A percentile compares a stretch with the other conserved stretches of the same genome.
phyloP scores from a whole-genome alignment of 371 early-diverging fungal species.

The Encephalitozoon romaleae region DNA sequence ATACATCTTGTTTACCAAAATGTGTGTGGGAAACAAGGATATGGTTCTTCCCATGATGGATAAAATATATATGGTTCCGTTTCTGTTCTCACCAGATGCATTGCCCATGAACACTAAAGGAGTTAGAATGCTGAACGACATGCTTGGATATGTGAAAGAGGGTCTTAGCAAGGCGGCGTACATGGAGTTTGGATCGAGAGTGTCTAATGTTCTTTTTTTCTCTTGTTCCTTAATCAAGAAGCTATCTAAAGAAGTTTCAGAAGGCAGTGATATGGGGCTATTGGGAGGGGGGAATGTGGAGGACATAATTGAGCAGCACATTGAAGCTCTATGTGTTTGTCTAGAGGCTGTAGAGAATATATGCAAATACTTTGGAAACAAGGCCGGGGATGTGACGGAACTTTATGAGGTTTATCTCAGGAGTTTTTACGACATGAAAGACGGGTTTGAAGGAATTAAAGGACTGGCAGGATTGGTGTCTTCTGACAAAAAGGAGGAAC shows the following conservation, averaged over 20 bases:
- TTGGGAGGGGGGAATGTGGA: background rate
- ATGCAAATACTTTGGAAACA: background rate
- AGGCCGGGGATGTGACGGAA: background rate
- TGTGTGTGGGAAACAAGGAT: conserved; percentile 1
- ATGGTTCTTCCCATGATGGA: conserved; percentile 8
- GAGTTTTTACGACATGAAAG: background rate
- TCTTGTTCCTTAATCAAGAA: background rate
- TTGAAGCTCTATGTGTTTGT: background rate
- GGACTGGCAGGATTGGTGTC: background rate
- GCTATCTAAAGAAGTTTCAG: background rate
- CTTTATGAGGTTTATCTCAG: background rate
- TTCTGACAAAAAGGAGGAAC: background rate
- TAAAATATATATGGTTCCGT: conserved; percentile 14
- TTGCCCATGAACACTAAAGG: background rate
- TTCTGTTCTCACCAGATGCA: conserved; percentile 20
- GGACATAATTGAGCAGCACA: background rate
- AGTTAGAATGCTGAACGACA: background rate
- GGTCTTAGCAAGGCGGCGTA: background rate
- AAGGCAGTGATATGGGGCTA: background rate
- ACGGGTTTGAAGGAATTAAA: background rate
- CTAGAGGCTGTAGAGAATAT: background rate
- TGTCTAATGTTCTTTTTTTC: background rate
- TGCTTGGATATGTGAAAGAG: background rate
- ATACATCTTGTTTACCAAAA: background rate
- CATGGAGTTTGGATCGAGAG: background rate